Conservation (phyloP, 2,329 filamentous ascomycete species). For the Penicillium sp. region DNA sequence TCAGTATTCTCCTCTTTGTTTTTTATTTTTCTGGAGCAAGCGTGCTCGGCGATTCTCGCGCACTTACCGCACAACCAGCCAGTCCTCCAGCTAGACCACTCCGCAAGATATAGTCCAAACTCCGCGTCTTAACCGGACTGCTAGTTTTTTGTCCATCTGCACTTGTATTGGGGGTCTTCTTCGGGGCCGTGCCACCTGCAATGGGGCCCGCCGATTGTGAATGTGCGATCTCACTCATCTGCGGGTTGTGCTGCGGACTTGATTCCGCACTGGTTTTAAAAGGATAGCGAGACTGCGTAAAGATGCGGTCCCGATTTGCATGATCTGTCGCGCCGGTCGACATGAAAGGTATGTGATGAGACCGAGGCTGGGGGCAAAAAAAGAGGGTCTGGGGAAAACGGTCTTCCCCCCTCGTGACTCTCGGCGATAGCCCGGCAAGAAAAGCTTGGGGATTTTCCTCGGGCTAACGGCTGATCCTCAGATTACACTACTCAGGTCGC, state of each 20-base stretch:
- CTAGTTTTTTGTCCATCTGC: slow-evolving; percentile 17
- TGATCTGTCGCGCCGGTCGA: slow-evolving; percentile 29
- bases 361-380: neutral
- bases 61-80: slow-evolving; percentile 82
- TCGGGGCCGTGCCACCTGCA: slow-evolving; percentile 17
- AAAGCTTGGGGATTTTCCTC: slow-evolving; percentile 16
- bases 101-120: slow-evolving; percentile 78
- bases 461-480: slow-evolving; percentile 31
- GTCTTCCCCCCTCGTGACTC: slow-evolving; percentile 24
- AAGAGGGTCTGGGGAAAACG: slow-evolving; percentile 22
- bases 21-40: neutral
- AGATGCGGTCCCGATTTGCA: slow-evolving; percentile 26
- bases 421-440: slow-evolving; percentile 24
- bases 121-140: slow-evolving; percentile 62
- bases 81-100: slow-evolving; percentile 85
- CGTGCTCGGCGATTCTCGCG: neutral
- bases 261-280: slow-evolving; percentile 15
- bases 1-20: neutral
- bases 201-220: slow-evolving; percentile 21
- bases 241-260: slow-evolving; percentile 18
- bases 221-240: slow-evolving; percentile 36
- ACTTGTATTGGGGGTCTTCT: slow-evolving; percentile 13
- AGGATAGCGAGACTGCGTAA: slow-evolving; percentile 9
- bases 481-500: neutral
- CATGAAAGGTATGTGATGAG: slow-evolving; percentile 19